These are phyloP conservation scores for Mrakia frigida DNA, from an alignment of 768 basidiomycete species.

Conservation along the genomic window DNA sequence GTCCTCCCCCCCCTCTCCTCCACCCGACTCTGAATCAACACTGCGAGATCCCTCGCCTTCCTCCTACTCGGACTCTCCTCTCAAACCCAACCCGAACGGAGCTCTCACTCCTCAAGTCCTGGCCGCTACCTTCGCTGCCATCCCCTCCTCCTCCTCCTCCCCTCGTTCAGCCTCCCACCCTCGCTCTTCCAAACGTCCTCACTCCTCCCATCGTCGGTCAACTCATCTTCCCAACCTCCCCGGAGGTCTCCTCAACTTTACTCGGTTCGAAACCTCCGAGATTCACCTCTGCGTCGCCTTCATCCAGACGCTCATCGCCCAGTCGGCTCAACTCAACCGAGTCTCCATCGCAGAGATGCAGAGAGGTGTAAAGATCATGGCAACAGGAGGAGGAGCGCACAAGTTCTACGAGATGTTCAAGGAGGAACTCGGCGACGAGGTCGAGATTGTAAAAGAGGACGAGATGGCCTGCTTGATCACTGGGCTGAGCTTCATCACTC, in stretches of 20 bases:
- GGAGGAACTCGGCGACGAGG: slow-evolving; percentile 61
- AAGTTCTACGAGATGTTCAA: slow-evolving; percentile 81
- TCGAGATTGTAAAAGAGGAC: slow-evolving; percentile 61
- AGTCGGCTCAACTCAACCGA: slow-evolving; percentile 75
- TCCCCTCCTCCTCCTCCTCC: slow-evolving; percentile 7
- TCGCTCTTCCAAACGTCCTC: slow-evolving; percentile 36
- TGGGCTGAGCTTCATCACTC: slow-evolving; percentile 89
- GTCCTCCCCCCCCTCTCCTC: slow-evolving; percentile 32
- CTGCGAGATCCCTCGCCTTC: slow-evolving; percentile 30
- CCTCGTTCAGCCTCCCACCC: background rate
- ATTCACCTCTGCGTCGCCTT: slow-evolving; percentile 79
- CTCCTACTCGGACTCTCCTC: slow-evolving; percentile 37
- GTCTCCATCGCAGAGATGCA: slow-evolving; percentile 89
- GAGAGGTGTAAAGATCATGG: slow-evolving; percentile 89
- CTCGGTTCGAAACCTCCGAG: slow-evolving; percentile 88
- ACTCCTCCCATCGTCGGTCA: slow-evolving; percentile 61
- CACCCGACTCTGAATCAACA: slow-evolving; percentile 32
- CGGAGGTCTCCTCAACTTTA: slow-evolving; percentile 95
- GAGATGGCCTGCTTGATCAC: slow-evolving; percentile 99
- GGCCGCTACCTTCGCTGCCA: slow-evolving; percentile 45
- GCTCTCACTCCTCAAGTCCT: slow-evolving; percentile 78
- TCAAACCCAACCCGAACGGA: slow-evolving; percentile 53
- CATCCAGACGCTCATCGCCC: slow-evolving; percentile 76
- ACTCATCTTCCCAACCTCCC: slow-evolving; percentile 74
- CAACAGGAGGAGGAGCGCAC: slow-evolving; percentile 96